Percentiles rank a stretch among this genome's conserved stretches.
Conservation (phyloP, 2,329 filamentous ascomycete genomes). For the Trichophaea hybrida region DNA sequence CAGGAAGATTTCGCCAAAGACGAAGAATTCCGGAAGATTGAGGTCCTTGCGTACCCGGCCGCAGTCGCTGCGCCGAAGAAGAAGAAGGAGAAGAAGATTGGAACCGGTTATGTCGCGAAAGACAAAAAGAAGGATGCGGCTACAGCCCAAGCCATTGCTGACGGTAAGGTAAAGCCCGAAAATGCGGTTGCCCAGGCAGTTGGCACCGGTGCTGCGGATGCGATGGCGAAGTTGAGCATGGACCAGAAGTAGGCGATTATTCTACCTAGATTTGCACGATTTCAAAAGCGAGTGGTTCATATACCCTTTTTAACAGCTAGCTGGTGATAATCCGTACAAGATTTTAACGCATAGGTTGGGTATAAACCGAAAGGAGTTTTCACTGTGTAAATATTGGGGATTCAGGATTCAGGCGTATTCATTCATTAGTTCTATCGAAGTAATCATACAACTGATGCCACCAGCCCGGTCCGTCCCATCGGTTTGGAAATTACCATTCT, state of each 20-base stretch:
- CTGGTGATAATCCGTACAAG: no score
- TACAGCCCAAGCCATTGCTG: slow-evolving; percentile 3
- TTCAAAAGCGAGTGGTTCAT: no score
- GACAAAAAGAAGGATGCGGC: slow-evolving; percentile 18
- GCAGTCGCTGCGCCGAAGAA: slow-evolving; percentile 52
- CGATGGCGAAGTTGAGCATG: slow-evolving; percentile 8
- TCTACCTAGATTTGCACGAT: no score
- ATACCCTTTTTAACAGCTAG: no score
- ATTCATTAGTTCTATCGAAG: neutral
- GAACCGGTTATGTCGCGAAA: slow-evolving; percentile 25
- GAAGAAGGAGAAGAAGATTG: slow-evolving; percentile 50
- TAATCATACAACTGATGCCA: neutral
- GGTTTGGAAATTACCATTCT: slow-evolving; percentile 35
- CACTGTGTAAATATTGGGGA: neutral
- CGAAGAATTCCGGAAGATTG: slow-evolving; percentile 65
- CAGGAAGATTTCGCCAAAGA: slow-evolving; percentile 55
- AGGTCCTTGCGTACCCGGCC: slow-evolving; percentile 67
- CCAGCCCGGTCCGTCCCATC: neutral
- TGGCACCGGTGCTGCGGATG: slow-evolving; percentile 11
- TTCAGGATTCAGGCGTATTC: neutral
- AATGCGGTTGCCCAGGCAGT: slow-evolving; percentile 10
- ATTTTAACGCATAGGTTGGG: neutral
- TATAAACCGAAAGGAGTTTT: neutral
- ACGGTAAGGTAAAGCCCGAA: slow-evolving; percentile 10
- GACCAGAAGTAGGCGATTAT: no score